These are phyloP conservation scores for Hypericum androsaemum DNA, from an alignment of 345 rosid species.

Conservation along the genomic window DNA sequence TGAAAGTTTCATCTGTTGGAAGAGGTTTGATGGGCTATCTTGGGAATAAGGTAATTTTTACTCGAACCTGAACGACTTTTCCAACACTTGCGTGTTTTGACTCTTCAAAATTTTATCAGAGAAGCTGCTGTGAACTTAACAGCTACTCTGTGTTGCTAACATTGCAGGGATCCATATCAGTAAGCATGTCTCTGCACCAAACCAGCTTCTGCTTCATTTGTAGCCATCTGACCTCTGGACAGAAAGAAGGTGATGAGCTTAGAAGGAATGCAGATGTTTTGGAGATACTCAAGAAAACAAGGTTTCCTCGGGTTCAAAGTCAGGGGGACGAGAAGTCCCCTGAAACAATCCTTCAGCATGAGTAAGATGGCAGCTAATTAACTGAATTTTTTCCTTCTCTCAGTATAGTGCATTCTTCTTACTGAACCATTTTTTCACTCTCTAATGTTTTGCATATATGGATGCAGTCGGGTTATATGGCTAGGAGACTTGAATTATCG, in stretches of 20 bases:
- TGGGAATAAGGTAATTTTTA: slow-evolving; percentile 74
- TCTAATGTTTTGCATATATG: slow-evolving; percentile 6
- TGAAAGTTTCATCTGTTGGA: slow-evolving; percentile 96
- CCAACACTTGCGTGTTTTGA: slow-evolving; percentile 1
- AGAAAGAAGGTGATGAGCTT: slow-evolving; percentile 89
- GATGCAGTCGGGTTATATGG: slow-evolving; percentile 84
- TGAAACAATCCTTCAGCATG: slow-evolving; percentile 85
- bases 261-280: slow-evolving; percentile 90
- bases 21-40: slow-evolving; percentile 99
- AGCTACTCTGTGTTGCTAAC: slow-evolving; percentile 8
- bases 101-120: slow-evolving; percentile 5
- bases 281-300: slow-evolving; percentile 89
- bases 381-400: no score
- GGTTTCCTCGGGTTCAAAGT: slow-evolving; percentile 72
- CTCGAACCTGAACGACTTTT: neutral
- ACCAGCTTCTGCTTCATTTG: slow-evolving; percentile 95
- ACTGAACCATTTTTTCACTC: neutral
- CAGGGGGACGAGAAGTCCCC: slow-evolving; percentile 65
- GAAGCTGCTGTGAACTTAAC: slow-evolving; percentile 1
- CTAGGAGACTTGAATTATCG: slow-evolving; percentile 97
- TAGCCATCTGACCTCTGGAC: slow-evolving; percentile 92
- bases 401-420: no score
- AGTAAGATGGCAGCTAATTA: slow-evolving; percentile 44
- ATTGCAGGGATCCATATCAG: slow-evolving; percentile 87
- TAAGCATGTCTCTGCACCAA: slow-evolving; percentile 86